phyloP scores from a whole-genome alignment of 1,284 basidiomycete species.

The Singerocomus rubriflavus region DNA sequence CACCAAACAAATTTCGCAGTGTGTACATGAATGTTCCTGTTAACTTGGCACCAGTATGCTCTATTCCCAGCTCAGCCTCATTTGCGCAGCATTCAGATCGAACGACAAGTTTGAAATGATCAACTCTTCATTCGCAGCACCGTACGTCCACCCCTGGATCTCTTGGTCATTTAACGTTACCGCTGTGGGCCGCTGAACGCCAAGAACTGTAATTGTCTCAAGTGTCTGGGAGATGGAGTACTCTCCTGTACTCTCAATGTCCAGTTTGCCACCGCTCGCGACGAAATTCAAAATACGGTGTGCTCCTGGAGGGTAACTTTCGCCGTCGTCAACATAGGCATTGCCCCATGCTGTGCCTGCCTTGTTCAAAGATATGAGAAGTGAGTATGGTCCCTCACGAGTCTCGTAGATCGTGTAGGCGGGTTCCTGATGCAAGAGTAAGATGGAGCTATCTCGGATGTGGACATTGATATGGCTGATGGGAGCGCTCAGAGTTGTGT shows the following conservation, averaged over 20 bases:
- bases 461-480: slow-evolving; percentile 72
- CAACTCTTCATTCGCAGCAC: slow-evolving; percentile 33
- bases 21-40: too few relatives aligned
- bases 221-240: slow-evolving; percentile 45
- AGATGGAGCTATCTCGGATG: slow-evolving; percentile 44
- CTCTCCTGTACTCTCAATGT: slow-evolving; percentile 39
- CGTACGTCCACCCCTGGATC: slow-evolving; percentile 36
- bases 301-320: slow-evolving; percentile 48
- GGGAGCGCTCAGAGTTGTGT: slow-evolving; percentile 46
- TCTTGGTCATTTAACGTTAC: slow-evolving; percentile 35
- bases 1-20: too few relatives aligned
- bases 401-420: slow-evolving; percentile 53
- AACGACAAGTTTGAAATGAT: slow-evolving; percentile 30
- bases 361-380: slow-evolving; percentile 45
- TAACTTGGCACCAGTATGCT: too few relatives aligned
- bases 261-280: slow-evolving; percentile 33
- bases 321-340: slow-evolving; percentile 57
- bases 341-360: slow-evolving; percentile 44
- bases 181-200: slow-evolving; percentile 36
- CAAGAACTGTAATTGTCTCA: slow-evolving; percentile 47
- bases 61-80: slow-evolving; percentile 27
- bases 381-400: slow-evolving; percentile 40
- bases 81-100: slow-evolving; percentile 34
- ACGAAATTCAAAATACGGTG: slow-evolving; percentile 44
- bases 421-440: slow-evolving; percentile 47